Evolutionary conservation across 495 filamentous ascomycete species (phyloP).

Genomic region (Physcia stellaris): DNA sequence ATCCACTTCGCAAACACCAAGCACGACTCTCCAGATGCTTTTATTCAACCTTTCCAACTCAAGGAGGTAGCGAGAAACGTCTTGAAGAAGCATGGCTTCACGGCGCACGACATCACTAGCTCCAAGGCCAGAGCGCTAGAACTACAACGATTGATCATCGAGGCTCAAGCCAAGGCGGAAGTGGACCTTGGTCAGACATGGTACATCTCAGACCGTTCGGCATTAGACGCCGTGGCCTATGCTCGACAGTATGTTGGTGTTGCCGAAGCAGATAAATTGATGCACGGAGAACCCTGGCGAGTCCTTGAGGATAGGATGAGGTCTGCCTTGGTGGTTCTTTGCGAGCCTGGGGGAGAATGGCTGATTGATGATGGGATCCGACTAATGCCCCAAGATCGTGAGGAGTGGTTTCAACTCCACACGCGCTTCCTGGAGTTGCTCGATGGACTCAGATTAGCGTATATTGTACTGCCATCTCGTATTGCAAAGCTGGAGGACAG

Average conservation of each 20-base stretch:
- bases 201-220: constrained; percentile 40
- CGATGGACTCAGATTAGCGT: constrained; percentile 9
- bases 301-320: constrained; percentile 24
- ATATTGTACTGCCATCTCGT: constrained; percentile 8
- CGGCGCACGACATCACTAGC: constrained; percentile 24
- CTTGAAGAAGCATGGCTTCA: constrained; percentile 24
- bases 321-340: constrained; percentile 27
- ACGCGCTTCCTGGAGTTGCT: constrained; percentile 14
- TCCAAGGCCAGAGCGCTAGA: constrained; percentile 18
- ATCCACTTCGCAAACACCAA: constrained; percentile 14
- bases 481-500: neutral
- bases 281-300: constrained; percentile 20
- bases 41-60: constrained; percentile 17
- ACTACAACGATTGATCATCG: constrained; percentile 31
- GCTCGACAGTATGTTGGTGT: constrained; percentile 24
- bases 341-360: constrained; percentile 29
- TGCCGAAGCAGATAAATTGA: constrained; percentile 17
- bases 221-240: constrained; percentile 34
- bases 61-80: constrained; percentile 34
- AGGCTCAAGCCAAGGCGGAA: constrained; percentile 31
- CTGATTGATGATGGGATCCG: constrained; percentile 35
- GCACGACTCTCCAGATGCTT: neutral
- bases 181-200: constrained; percentile 14
- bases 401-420: constrained; percentile 28
- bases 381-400: constrained; percentile 29